Evolutionary conservation across 1,139 yeast genomes (phyloP).

Genomic region (Diutina pseudorugosa): DNA sequence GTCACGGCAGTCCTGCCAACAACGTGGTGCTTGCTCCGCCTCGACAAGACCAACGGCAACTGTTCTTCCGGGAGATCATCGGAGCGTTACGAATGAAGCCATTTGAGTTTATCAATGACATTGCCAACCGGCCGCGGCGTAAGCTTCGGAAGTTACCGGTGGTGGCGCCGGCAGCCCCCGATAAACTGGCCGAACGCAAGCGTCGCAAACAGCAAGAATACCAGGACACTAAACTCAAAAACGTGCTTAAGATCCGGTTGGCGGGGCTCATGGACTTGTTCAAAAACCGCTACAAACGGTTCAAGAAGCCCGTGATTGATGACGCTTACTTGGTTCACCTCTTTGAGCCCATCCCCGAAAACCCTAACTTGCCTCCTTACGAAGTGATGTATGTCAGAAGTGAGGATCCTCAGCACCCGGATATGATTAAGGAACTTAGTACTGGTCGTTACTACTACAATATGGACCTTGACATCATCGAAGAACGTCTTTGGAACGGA

Average conservation of each 20-base stretch:
- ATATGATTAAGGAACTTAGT: slow-evolving; percentile 67
- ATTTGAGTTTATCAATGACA: slow-evolving; percentile 39
- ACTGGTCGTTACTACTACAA: slow-evolving; percentile 68
- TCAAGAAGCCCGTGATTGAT: slow-evolving; percentile 82
- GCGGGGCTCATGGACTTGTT: slow-evolving; percentile 85
- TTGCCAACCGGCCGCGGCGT: slow-evolving; percentile 38
- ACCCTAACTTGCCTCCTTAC: slow-evolving; percentile 18
- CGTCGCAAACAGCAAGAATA: slow-evolving; percentile 42
- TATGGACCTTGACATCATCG: slow-evolving; percentile 89
- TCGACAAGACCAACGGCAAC: slow-evolving; percentile 27
- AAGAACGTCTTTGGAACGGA: slow-evolving; percentile 95
- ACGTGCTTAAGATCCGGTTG: slow-evolving; percentile 70
- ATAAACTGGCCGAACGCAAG: slow-evolving; percentile 7
- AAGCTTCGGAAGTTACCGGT: slow-evolving; percentile 26
- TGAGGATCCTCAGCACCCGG: slow-evolving; percentile 36
- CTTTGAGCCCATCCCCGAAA: slow-evolving; percentile 49
- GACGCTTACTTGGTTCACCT: slow-evolving; percentile 62
- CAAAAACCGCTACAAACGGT: slow-evolving; percentile 76
- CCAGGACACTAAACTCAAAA: slow-evolving; percentile 71
- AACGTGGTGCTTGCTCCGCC: slow-evolving; percentile 32
- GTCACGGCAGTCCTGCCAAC: slow-evolving; percentile 32
- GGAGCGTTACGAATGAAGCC: slow-evolving; percentile 59
- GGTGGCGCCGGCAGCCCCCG: slow-evolving; percentile 10
- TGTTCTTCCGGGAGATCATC: slow-evolving; percentile 46
- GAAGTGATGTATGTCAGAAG: slow-evolving; percentile 41